These are phyloP conservation scores for Stemphylium beticola DNA, from an alignment of 2,329 filamentous ascomycete species.

Conservation along the genomic window DNA sequence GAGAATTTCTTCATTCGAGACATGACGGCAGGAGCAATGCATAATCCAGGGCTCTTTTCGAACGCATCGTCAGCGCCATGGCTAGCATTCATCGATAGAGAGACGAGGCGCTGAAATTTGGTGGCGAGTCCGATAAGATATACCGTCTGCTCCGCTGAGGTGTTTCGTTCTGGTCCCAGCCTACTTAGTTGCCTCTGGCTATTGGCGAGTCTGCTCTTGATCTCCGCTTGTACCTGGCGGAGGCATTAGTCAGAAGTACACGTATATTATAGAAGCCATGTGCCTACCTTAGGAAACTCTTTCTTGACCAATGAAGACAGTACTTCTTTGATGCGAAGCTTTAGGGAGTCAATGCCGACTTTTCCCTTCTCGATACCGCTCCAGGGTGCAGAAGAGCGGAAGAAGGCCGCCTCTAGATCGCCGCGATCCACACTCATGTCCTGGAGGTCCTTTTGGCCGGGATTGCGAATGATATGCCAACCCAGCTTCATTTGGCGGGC, in stretches of 20 bases:
- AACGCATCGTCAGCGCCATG: conserved; percentile 4
- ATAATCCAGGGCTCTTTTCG: not conserved
- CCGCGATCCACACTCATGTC: conserved; percentile 3
- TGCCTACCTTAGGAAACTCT: not conserved
- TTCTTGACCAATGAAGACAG: not conserved
- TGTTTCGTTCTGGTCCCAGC: conserved; percentile 4
- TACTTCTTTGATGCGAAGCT: not conserved
- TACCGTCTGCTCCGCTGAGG: conserved; percentile 4
- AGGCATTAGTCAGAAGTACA: not conserved
- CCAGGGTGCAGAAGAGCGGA: conserved; percentile 3
- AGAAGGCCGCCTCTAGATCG: conserved; percentile 2
- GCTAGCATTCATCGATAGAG: conserved; percentile 3
- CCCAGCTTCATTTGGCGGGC: conserved; percentile 4
- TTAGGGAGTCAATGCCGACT: conserved; percentile 1
- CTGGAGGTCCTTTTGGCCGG: conserved; percentile 4
- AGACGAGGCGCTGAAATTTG: conserved; percentile 5
- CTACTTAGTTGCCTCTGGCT: not conserved
- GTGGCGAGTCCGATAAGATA: conserved; percentile 5
- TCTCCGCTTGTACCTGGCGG: conserved; percentile 2
- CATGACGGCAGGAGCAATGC: conserved; percentile 5
- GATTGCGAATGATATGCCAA: conserved; percentile 5
- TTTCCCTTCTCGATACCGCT: conserved; percentile 3
- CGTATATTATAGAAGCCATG: not conserved
- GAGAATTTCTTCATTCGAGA: conserved; percentile 3
- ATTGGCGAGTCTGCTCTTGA: not conserved